Conservation (phyloP, 805 yeast species). For the Metschnikowia chrysomelidarum region DNA sequence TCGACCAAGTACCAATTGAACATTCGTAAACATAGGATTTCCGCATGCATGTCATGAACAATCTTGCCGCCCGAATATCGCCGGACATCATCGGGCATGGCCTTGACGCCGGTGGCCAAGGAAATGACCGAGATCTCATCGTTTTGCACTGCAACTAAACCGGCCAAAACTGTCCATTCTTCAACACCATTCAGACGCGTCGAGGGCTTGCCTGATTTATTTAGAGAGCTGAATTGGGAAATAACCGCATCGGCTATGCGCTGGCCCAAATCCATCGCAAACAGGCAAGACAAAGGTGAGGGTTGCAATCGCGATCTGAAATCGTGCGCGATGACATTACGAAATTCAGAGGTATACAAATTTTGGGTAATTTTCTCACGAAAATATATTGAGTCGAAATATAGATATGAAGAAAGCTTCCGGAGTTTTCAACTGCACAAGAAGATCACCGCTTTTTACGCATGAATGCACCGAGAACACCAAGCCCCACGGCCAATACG, state of each 20-base stretch:
- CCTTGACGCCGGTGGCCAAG: slow-evolving; percentile 81
- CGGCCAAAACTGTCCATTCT: slow-evolving; percentile 87
- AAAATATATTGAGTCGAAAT: too few species aligned
- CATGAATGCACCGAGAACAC: slow-evolving; percentile 45
- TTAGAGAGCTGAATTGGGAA: slow-evolving; percentile 28
- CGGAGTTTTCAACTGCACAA: too few species aligned
- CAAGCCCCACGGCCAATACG: slow-evolving; percentile 79
- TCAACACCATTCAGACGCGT: slow-evolving; percentile 57
- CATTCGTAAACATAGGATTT: slow-evolving; percentile 67
- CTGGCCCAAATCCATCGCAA: slow-evolving; percentile 13
- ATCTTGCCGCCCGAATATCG: slow-evolving; percentile 52
- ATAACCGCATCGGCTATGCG: slow-evolving; percentile 27
- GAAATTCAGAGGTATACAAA: too few species aligned
- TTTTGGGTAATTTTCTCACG: too few species aligned
- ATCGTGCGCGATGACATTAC: too few species aligned
- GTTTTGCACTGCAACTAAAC: slow-evolving; percentile 50
- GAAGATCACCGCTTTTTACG: slow-evolving; percentile 28
- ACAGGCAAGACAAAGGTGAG: too few species aligned
- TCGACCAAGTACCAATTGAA: slow-evolving; percentile 61
- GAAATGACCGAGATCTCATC: slow-evolving; percentile 39
- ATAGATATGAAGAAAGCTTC: too few species aligned
- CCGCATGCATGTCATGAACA: slow-evolving; percentile 91
- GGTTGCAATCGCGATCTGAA: too few species aligned
- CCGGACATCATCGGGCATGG: slow-evolving; percentile 55
- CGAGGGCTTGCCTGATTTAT: slow-evolving; percentile 55